Percentiles rank a stretch among this genome's conserved stretches.
Evolutionary conservation across 2,329 filamentous ascomycete species (phyloP).

Genomic region (Cladosporium sp.): DNA sequence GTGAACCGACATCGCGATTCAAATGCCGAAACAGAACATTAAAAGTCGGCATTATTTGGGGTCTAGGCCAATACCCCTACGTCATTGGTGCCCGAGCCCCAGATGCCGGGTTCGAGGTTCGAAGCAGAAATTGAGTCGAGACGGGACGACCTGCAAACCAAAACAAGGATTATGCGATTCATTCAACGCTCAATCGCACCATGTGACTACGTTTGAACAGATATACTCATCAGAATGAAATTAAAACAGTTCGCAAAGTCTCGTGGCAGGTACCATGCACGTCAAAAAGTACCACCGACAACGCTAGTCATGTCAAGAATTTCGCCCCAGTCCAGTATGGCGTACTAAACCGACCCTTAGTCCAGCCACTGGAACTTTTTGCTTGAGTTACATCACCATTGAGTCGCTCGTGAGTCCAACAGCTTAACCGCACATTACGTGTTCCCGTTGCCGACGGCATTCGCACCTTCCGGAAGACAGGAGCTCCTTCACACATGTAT

Average conservation of each 20-base stretch:
- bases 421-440: background rate
- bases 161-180: background rate
- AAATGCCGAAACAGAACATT: too few species aligned
- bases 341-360: background rate
- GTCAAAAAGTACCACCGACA: background rate
- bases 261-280: background rate
- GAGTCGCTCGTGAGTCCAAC: background rate
- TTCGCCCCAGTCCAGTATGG: background rate
- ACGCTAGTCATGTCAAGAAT: background rate
- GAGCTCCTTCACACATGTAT: constrained; percentile 8
- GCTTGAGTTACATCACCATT: constrained; percentile 7
- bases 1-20: too few species aligned
- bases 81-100: background rate
- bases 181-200: background rate
- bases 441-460: background rate
- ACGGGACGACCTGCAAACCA: too few species aligned
- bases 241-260: background rate
- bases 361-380: constrained; percentile 2
- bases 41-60: too few species aligned
- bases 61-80: background rate
- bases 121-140: background rate
- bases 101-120: background rate
- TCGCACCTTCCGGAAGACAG: background rate
- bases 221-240: background rate
- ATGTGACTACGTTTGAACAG: background rate